Base-by-base conservation (phyloP, 495 filamentous ascomycete genomes). In the Podospora pseudoanserina region DNA sequence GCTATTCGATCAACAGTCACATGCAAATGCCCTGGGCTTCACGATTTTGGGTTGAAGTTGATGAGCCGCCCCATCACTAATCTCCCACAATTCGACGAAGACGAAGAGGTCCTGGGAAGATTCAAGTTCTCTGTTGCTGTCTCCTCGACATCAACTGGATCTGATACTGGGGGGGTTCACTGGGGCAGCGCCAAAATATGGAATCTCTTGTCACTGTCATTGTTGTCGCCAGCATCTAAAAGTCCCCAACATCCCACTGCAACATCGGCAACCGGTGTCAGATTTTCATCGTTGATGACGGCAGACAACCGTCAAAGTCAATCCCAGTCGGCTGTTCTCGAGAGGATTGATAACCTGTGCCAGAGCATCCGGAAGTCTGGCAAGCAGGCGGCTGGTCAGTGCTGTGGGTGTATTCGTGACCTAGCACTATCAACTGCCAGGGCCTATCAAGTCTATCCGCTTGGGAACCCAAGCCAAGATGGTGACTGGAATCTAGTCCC, bases 1-100 rank as follows among this genome's bases (percentile, higher is more conserved):
- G 78, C 78, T 18, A 63, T 83, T 3, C 64, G 65, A 56, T 72
- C 71, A 0, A 70, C 74, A 49, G 70, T 80, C 57, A 63, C 65
- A 3, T 83, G 80, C 65, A n/a, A 66, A 7, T 80, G 77, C 60
- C 62, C 73, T 18, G 28, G n/a, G 15, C 61, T 32, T 13, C 75
- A 72, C 23, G 49, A 68, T 26, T 18, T 77, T 5, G 65, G 65
- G 1, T 26, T 76, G 55, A 60, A 60, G 20, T 34, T 76, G 20
- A 64, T 59, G n/a, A 15, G 59, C 1, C 66, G 27, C 39, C 49
- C 69, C 6, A 19, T 71, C 65, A 55, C 61, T 20, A 15, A 49
- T 5, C 19, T 70, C 60, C 26, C 74, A 72, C 65, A 67, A 59
- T 68, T 74, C 60, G 44, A 56, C 2, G 64, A 71, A 20, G 66